These are phyloP conservation scores for Kazachstania sp. DNA, from an alignment of 1,139 yeast species.

Conservation along the genomic window DNA sequence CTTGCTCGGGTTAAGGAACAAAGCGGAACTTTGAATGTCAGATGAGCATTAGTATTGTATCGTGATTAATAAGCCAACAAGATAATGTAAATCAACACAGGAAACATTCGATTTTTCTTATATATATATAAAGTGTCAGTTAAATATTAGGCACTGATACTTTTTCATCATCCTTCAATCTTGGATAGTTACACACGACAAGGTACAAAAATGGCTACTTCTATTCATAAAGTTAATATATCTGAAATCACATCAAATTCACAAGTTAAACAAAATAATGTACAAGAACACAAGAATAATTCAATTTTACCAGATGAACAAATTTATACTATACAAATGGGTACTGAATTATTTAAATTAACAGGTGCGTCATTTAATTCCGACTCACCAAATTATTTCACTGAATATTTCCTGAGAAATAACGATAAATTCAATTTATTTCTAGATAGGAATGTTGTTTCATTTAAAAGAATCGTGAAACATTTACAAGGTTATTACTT, in stretches of 20 bases:
- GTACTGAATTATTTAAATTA: constrained; percentile 44
- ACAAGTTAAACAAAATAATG: neutral
- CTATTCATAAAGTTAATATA: neutral
- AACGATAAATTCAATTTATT: constrained; percentile 33
- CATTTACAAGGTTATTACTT: constrained; percentile 76
- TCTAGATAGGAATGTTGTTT: constrained; percentile 63
- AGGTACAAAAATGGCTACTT: neutral
- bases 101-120: too few relatives aligned
- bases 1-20: neutral
- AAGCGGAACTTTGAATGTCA: neutral
- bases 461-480: constrained; percentile 54
- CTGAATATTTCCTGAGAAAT: constrained; percentile 33
- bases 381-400: constrained; percentile 50
- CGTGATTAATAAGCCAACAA: neutral
- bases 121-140: neutral
- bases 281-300: neutral
- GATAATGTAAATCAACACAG: too few relatives aligned
- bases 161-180: neutral
- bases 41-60: neutral
- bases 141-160: neutral
- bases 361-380: constrained; percentile 80
- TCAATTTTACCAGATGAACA: constrained; percentile 45
- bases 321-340: constrained; percentile 64
- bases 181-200: neutral
- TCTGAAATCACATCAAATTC: neutral